Evolutionary conservation across 2,329 filamentous ascomycete species (phyloP).

Genomic region (Fusarium staphyleae): DNA sequence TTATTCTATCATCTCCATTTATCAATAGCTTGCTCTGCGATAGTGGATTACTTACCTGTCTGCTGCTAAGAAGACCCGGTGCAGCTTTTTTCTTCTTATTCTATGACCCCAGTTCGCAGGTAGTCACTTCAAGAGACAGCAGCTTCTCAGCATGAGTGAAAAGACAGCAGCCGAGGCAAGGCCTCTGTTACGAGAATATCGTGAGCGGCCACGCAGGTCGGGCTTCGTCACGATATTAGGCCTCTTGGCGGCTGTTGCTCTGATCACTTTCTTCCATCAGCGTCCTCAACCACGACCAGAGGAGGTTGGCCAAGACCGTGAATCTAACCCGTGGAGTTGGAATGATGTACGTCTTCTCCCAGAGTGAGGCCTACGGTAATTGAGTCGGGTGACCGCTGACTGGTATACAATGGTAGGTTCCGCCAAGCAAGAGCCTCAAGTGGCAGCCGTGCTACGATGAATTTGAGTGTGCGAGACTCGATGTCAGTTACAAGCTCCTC

Average conservation of each 20-base stretch:
- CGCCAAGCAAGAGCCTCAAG: constrained; percentile 39
- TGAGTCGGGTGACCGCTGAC: neutral
- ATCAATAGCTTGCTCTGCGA: no score
- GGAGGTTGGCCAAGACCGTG: neutral
- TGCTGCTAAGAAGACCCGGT: no score
- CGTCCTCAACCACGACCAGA: constrained; percentile 15
- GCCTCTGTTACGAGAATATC: constrained; percentile 20
- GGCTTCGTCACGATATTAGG: constrained; percentile 19
- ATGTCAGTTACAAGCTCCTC: constrained; percentile 34
- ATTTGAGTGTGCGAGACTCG: constrained; percentile 46
- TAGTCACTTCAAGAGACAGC: neutral
- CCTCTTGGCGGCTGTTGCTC: constrained; percentile 27
- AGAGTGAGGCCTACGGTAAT: constrained; percentile 1
- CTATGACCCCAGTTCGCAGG: neutral
- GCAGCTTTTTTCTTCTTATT: neutral
- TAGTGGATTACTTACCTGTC: no score
- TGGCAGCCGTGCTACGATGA: constrained; percentile 46
- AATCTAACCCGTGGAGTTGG: constrained; percentile 39
- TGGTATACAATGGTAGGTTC: constrained; percentile 43
- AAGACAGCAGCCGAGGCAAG: constrained; percentile 21
- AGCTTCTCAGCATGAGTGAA: constrained; percentile 24
- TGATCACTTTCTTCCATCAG: constrained; percentile 34
- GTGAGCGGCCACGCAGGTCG: constrained; percentile 10
- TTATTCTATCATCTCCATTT: neutral
- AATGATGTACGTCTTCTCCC: constrained; percentile 37